Base-by-base conservation (phyloP, 805 yeast genomes). In the Huiozyma naganishii region DNA sequence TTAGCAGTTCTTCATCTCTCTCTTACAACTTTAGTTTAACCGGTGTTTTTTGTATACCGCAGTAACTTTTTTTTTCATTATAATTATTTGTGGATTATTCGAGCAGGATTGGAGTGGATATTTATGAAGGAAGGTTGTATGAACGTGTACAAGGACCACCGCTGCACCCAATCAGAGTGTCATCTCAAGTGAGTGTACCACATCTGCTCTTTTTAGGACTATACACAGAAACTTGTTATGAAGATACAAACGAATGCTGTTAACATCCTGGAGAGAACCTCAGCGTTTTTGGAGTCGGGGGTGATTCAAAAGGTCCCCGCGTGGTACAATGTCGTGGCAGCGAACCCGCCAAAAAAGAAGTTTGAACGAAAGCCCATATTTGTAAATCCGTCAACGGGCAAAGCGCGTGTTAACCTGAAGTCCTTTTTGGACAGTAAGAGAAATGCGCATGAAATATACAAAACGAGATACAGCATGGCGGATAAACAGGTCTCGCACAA, bases 241-340 rank as follows among this genome's bases (percentile, higher is more conserved):
- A 86, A 80, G 73, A 76, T 82, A 49, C 84, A 81, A 56, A 82
- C 79, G 13, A 71, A 76, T 46, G 95, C 96, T 29, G 74, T 80
- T 29, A 76, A 76, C 49, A 83, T 89, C 3, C 73, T 89, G 39
- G 83, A 83, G 62, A 76, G 88, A 55, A 84, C 95, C 0, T 80
- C 95, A 1, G 80, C 82, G 46, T 79, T 79, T 53, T 66, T 90
- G 49, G 71, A 71, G 53, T 73, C 84, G 0, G 90, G 94, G 1
- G 67, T 81, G n/a, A 70, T 87, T 39, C 69, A 64, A 30, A 65
- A 72, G 30, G 81, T 83, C 55, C 98, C 98, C 1, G 80, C 80
- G 1, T 92, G 97, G 98, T 87, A 73, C 64, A 79, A 80, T 49
- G 90, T 84, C 6, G 87, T 92, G 11, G 84, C 85, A 4, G 72